Evolutionary conservation across 192 early-diverging fungal genomes (phyloP).

Genomic region (Backusella tarrabulga): DNA sequence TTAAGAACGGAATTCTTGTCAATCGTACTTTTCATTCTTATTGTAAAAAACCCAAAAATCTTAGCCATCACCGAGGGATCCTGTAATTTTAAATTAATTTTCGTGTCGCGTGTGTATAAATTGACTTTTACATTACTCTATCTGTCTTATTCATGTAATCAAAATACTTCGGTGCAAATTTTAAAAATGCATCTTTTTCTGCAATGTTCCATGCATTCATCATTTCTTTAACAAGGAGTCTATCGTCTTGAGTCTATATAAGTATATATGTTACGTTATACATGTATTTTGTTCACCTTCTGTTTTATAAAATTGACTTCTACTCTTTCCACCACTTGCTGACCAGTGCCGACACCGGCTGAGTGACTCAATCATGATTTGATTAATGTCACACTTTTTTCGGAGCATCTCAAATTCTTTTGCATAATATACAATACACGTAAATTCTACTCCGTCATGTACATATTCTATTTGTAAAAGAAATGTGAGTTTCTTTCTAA

Average conservation of each 20-base stretch:
- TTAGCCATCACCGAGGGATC: slow-evolving; percentile 78
- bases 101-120: neutral
- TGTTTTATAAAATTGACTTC: slow-evolving; percentile 83
- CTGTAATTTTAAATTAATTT: slow-evolving; percentile 4
- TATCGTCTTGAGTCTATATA: slow-evolving; percentile 61
- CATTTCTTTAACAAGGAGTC: slow-evolving; percentile 88
- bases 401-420: slow-evolving; percentile 86
- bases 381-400: slow-evolving; percentile 76
- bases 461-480: slow-evolving; percentile 50
- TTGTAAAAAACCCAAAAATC: slow-evolving; percentile 88
- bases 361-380: slow-evolving; percentile 76
- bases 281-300: slow-evolving; percentile 44
- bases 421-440: slow-evolving; percentile 84
- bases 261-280: neutral
- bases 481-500: neutral
- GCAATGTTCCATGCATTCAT: slow-evolving; percentile 66
- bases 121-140: slow-evolving; percentile 16
- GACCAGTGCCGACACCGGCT: slow-evolving; percentile 77
- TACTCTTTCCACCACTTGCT: slow-evolving; percentile 85
- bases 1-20: slow-evolving; percentile 65
- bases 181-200: slow-evolving; percentile 81
- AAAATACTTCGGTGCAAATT: slow-evolving; percentile 93
- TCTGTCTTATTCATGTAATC: slow-evolving; percentile 70
- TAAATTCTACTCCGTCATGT: slow-evolving; percentile 68
- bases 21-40: slow-evolving; percentile 73